phyloP scores from a whole-genome alignment of 108 stramenopile species.

The Aurantiochytrium sp. region DNA sequence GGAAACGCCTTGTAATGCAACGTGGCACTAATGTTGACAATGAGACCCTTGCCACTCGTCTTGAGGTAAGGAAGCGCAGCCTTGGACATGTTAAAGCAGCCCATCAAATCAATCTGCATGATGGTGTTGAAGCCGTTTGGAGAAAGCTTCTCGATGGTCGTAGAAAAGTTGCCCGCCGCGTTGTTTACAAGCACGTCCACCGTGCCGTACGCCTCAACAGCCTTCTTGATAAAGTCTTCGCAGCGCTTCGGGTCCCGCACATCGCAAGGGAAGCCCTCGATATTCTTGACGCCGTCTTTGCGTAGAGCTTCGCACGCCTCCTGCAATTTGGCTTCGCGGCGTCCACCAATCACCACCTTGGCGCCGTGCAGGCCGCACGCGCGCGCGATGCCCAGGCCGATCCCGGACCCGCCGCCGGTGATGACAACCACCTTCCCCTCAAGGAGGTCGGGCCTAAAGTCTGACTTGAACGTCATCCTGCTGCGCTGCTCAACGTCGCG shows the following conservation, averaged over 20 bases:
- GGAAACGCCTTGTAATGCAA: background rate
- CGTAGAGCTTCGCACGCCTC: background rate
- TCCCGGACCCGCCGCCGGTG: constrained; percentile 25
- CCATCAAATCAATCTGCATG: constrained; percentile 14
- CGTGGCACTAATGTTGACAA: background rate
- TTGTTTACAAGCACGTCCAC: constrained; percentile 20
- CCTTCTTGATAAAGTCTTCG: background rate
- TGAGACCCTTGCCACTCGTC: background rate
- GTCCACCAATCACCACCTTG: background rate
- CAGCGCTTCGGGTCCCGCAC: background rate
- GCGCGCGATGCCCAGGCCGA: constrained; percentile 17
- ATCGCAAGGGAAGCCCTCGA: background rate
- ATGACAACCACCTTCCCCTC: constrained; percentile 19
- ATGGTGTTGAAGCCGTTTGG: constrained; percentile 10
- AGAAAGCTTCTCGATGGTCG: constrained; percentile 18
- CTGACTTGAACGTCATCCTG: background rate
- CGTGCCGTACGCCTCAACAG: background rate
- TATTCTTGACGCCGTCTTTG: background rate
- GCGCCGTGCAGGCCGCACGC: background rate
- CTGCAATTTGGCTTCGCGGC: background rate
- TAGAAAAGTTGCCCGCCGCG: constrained; percentile 27
- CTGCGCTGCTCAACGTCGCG: background rate
- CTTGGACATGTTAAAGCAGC: constrained; percentile 10
- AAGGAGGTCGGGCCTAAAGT: background rate
- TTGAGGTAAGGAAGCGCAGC: background rate